Base-by-base conservation (phyloP, 768 basidiomycete genomes). In the Amanita pseudoporphyria region DNA sequence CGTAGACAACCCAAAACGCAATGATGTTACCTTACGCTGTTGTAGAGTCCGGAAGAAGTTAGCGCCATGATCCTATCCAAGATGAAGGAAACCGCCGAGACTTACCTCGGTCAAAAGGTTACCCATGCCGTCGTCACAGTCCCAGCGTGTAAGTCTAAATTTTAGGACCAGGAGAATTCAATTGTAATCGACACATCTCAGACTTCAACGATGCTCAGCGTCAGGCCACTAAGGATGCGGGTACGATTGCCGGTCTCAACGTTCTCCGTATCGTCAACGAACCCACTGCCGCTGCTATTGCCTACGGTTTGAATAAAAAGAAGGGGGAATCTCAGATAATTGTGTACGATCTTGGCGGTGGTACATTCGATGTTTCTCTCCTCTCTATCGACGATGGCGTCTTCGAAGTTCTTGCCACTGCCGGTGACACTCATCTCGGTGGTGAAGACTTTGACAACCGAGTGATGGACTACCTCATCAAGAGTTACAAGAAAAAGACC, bases 1-100 rank as follows among this genome's bases (percentile, higher is more conserved):
- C 62, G 87, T 78, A 3, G 18, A 24, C 16, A 24, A 24, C n/a
- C 9, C 4, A 9, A 13, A 26, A 37, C 1, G 0, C 38, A 24
- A 19, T 24, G 6, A 21, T 26, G 18, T 28, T 24, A 44, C 18
- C 31, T 33, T 51, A 46, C 32, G 41, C 32, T 42, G 36, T 18
- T 52, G n/a, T 14, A 92, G 90, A 83, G 89, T 0, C 87, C 93
- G 6, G 93, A 95, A 66, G 92, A 96, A 70, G 82, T 98, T 58
- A 87, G 83, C 37, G 93, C 95, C 51, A 98, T 97, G 95, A 78
- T 98, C 59, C 74, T 98, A 49, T 72, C 67, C 53, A 98, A 97
- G 78, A 97, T 98, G 95, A 97, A 96, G 78, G 95, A 98, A 74
- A 98, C 92, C 22, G 95, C 95, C 51, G 95, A 97, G 76, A 87